These are phyloP conservation scores for Starmera pachycereana DNA, from an alignment of 805 yeast species.

Conservation along the genomic window DNA sequence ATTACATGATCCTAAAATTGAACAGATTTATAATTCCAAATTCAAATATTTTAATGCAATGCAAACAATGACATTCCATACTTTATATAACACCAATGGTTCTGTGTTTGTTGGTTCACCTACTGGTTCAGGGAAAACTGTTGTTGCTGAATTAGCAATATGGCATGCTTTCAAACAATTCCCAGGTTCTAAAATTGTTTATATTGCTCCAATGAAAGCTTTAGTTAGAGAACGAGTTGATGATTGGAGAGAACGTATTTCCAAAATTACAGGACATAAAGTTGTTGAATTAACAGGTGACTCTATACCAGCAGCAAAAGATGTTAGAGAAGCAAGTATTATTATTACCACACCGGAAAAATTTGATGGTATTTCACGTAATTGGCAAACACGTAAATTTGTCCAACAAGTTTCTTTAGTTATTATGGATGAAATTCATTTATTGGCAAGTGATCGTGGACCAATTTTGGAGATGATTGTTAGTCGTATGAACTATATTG, in stretches of 20 bases:
- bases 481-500: constrained; percentile 88
- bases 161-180: constrained; percentile 89
- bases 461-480: constrained; percentile 93
- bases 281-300: constrained; percentile 92
- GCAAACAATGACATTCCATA: constrained; percentile 96
- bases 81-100: constrained; percentile 68
- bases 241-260: constrained; percentile 71
- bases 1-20: constrained; percentile 55
- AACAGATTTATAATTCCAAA: constrained; percentile 51
- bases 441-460: constrained; percentile 95
- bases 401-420: constrained; percentile 77
- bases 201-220: constrained; percentile 91
- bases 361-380: constrained; percentile 96
- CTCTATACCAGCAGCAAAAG: constrained; percentile 78
- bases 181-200: constrained; percentile 85
- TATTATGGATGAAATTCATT: constrained; percentile 93
- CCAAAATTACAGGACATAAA: constrained; percentile 72
- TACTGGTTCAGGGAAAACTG: constrained; percentile 96
- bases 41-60: constrained; percentile 93
- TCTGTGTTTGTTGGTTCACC: constrained; percentile 95
- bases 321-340: constrained; percentile 71
- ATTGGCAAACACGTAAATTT: constrained; percentile 78
- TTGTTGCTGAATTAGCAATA: constrained; percentile 92
- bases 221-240: constrained; percentile 95
- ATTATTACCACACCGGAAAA: constrained; percentile 94